Evolutionary conservation across 495 filamentous ascomycete genomes (phyloP), one percentile per base, ranked within the genome.

Genomic region (Trichoderma gamsii): DNA sequence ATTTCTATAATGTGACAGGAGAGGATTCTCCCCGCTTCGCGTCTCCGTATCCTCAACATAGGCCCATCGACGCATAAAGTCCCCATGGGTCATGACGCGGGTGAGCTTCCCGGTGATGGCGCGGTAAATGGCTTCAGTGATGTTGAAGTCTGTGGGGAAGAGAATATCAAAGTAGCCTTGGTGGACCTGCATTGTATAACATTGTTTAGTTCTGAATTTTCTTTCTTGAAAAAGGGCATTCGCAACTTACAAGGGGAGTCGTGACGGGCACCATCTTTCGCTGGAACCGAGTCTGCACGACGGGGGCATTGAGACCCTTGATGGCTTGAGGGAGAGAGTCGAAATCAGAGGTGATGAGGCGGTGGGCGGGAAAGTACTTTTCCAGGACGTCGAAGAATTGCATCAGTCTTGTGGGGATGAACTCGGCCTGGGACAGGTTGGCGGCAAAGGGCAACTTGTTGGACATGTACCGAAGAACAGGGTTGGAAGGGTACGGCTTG

Each of bases 121-220:
- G 65, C 89, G 86, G 79, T 99, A 99, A 69, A 97, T 86, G 71
- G 90, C 88, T 76, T 97, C 91, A 76, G 93, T 85, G 49, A 93
- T 88, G 43, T 85, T 82, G 77, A 98, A 99, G 75, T 99, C 88
- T 15, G 94, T 98, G 0, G 95, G 95, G 79, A 99, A 99, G 73
- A 99, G 87, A 76, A 99, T 97, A 77, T 98, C 96, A 72, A 99
- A 99, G 78, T 96, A 97, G 15, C 95, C 96, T 80, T 99, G 96
- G 71, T 97, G 92, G 21, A 97, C 92, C 92, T 96, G 70, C 66
- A 56, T 63, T 23, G 23, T 13, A 51, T 12, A 51, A 29, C 29
- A 65, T 27, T 61, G 49, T 23, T 44, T 21, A 56, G 63, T 46
- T 49, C 3, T 11, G 29, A 3, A 65, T 25, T 16, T 15, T 13